Conservation (phyloP, 1,139 yeast genomes). For the Petasospora fabianii region DNA sequence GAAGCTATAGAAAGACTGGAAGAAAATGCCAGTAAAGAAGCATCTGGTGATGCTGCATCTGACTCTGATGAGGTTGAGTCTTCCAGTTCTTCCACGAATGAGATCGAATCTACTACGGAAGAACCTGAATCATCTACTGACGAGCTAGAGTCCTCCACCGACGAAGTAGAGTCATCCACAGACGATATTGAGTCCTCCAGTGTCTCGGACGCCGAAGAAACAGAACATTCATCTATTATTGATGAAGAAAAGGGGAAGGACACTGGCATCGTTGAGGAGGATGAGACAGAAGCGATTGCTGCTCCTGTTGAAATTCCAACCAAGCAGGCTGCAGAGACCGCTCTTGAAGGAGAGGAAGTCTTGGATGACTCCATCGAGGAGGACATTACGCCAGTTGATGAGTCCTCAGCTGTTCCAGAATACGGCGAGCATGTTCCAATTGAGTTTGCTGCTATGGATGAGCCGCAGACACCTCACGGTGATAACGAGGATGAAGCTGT, state of each 20-base stretch:
- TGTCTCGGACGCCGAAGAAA: too few species aligned
- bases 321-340: constrained; percentile 8
- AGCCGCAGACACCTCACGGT: neutral
- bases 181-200: too few species aligned
- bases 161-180: neutral
- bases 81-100: neutral
- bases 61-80: neutral
- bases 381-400: constrained; percentile 2
- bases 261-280: neutral
- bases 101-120: neutral
- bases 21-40: constrained; percentile 1
- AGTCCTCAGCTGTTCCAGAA: neutral
- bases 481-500: neutral
- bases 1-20: constrained; percentile 3
- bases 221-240: too few species aligned
- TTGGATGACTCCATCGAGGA: neutral
- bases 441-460: neutral
- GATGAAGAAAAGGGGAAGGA: neutral
- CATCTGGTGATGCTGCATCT: neutral
- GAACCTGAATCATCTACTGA: neutral
- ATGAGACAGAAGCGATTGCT: neutral
- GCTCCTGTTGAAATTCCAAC: neutral
- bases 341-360: neutral
- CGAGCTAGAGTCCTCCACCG: neutral
- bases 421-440: neutral